phyloP scores from a whole-genome alignment of 2,329 filamentous ascomycete species.

The Chaetomiaceae sp. region DNA sequence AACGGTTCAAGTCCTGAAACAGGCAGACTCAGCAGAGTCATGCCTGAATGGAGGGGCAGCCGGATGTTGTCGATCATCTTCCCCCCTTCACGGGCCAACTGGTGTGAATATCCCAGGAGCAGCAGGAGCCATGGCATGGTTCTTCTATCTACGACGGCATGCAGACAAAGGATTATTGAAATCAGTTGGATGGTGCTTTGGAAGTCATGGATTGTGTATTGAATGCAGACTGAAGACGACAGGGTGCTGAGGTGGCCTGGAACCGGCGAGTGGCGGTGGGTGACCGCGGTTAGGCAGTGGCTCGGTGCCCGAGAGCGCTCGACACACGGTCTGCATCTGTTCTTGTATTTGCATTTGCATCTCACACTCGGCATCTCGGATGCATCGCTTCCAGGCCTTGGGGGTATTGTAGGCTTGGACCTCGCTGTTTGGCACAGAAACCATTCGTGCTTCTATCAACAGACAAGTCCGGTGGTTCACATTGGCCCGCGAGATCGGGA shows the following conservation, averaged over 20 bases:
- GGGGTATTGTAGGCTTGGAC: neutral
- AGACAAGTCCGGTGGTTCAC: neutral
- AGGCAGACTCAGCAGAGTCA: neutral
- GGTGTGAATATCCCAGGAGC: too few relatives aligned
- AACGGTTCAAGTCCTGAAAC: constrained; percentile 3
- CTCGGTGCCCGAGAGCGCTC: too few relatives aligned
- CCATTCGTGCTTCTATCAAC: neutral
- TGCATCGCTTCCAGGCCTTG: neutral
- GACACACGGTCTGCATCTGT: too few relatives aligned
- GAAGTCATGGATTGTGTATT: too few relatives aligned
- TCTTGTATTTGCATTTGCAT: too few relatives aligned
- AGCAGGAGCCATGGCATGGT: too few relatives aligned
- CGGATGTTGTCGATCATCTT: neutral
- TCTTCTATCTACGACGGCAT: too few relatives aligned
- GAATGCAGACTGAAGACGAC: too few relatives aligned
- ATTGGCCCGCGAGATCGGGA: neutral
- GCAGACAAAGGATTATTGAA: neutral
- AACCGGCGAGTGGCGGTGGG: too few relatives aligned
- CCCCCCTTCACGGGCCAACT: neutral
- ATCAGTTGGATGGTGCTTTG: too few relatives aligned
- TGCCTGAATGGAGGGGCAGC: constrained; percentile 8
- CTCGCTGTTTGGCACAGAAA: neutral
- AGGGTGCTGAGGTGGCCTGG: too few relatives aligned
- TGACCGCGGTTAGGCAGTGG: too few relatives aligned
- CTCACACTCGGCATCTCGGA: neutral